These are phyloP conservation scores for Gymnopilus dilepis DNA, from an alignment of 768 basidiomycete species.

Conservation along the genomic window DNA sequence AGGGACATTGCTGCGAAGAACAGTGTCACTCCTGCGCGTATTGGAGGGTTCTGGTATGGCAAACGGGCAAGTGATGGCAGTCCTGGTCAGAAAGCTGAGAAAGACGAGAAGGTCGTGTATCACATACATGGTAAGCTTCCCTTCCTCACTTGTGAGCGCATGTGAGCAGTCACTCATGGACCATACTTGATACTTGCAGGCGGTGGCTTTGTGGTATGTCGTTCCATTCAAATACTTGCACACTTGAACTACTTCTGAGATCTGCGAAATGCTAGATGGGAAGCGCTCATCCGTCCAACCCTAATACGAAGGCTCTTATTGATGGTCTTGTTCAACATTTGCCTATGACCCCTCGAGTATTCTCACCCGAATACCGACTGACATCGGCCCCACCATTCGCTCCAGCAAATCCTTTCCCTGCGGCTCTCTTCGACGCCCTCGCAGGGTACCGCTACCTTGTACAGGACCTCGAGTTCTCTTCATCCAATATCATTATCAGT, in stretches of 20 bases:
- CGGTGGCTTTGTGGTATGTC: slow-evolving; percentile 10
- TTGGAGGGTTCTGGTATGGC: slow-evolving; percentile 9
- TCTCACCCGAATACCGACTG: slow-evolving; percentile 10
- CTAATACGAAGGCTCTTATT: background rate
- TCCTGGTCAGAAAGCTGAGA: background rate
- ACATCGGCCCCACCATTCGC: background rate
- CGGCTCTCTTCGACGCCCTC: slow-evolving; percentile 11
- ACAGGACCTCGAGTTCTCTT: background rate
- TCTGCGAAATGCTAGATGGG: background rate
- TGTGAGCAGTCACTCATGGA: background rate
- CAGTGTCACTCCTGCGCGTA: background rate
- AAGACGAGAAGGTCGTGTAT: slow-evolving; percentile 10
- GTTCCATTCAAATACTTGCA: too few relatives aligned
- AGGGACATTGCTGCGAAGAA: background rate
- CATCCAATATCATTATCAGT: slow-evolving; percentile 8
- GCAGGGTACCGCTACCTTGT: slow-evolving; percentile 15
- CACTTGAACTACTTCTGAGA: background rate
- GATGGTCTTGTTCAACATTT: slow-evolving; percentile 4
- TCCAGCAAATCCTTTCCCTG: slow-evolving; percentile 13
- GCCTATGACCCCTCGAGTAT: slow-evolving; percentile 2
- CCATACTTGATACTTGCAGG: background rate
- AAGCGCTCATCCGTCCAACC: slow-evolving; percentile 9
- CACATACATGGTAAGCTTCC: slow-evolving; percentile 4
- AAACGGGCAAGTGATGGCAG: background rate
- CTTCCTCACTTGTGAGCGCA: background rate